Evolutionary conservation across 345 rosid species (phyloP), one percentile per base, ranked within the genome.

Genomic region (Raphanus sativus): DNA sequence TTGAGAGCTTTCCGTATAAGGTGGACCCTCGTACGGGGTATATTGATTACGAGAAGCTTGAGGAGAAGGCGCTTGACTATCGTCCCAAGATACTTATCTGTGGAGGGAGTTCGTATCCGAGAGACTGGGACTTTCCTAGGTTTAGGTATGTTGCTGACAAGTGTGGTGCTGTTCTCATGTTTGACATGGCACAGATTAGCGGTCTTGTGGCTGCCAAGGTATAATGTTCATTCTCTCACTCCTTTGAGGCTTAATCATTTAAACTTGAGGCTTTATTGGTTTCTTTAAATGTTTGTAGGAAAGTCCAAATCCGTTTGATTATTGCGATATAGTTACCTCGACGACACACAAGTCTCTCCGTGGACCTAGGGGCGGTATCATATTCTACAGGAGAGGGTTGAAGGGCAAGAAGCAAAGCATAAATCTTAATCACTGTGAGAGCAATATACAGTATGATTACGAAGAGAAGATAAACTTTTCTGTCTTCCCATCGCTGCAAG

Each of bases 141-240:
- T 87, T 92, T 84, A 89, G 89, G 81, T 88, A 79, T 81, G 83
- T 88, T 84, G 97, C 93, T 0, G 97, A 93, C 70, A 89, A 82
- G 80, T 87, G 89, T 67, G 93, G 97, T 7, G 88, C 94, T 33
- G 88, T 87, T 36, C 63, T 89, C 63, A 64, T 90, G 84, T 89
- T 91, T 80, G 93, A 89, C 74, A 90, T 93, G 96, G 94, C 94
- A 15, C 94, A 92, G 60, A 85, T 87, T 52, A 90, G 97, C 34
- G 94, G 96, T 69, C 96, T 92, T 61, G 84, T 90, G 16, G 97
- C 97, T n/a, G 92, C 96, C 24, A 89, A 92, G 97, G 97, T 92
- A 58, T 34, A n/a, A n/a, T 32, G 83, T 66, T 67, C 16, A 6
- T 66, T 48, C 54, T 30, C 61, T 30, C 61, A 33, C n/a, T 55